Base-by-base conservation (phyloP, 306 rosid genomes). In the Quillaja saponaria region DNA sequence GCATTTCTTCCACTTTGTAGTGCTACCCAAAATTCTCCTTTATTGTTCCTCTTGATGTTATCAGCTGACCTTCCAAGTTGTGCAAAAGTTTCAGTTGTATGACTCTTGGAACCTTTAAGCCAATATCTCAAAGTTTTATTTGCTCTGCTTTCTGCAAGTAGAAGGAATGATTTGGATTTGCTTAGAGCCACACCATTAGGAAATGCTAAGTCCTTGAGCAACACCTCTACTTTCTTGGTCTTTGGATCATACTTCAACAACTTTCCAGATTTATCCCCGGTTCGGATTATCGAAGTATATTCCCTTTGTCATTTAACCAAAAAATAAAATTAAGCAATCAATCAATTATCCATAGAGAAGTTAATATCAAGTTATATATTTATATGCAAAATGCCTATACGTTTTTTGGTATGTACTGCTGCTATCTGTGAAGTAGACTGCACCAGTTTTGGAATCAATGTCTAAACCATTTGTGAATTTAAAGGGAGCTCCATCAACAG, bases 171-270 rank as follows among this genome's bases (percentile, higher is more conserved):
- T 1, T 7, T 70, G 61, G 77, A 73, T 7, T 65, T 37, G 64
- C 69, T 81, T 17, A 81, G 69, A 48, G 83, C 86, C 42, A 81
- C 76, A 1, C 86, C 86, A 28, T 81, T 72, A 0, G 86, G 76
- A 49, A 81, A 81, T 17, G 71, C 78, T 14, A 81, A 54, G 10
- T 49, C 80, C 0, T 40, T 35, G n/a, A 58, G 60, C 63, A 81
- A 37, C 1, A 81, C 76, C 1, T 66, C 70, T 51, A 72, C 79
- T 45, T 70, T 6, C 44, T 74, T 70, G 13, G 76, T 73, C 0
- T 4, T 13, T 17, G 76, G 76, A 25, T 81, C 76, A 38, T 73
- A 81, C 35, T 58, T 59, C 44, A 81, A 8, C 31, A 81, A 34
- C 50, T 80, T 77, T 12, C 80, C 86, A 8, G 86, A 73, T 52